Evolutionary conservation across 1,284 basidiomycete species (phyloP), one percentile per base, ranked within the genome.

Genomic region (Thelephora terrestris): DNA sequence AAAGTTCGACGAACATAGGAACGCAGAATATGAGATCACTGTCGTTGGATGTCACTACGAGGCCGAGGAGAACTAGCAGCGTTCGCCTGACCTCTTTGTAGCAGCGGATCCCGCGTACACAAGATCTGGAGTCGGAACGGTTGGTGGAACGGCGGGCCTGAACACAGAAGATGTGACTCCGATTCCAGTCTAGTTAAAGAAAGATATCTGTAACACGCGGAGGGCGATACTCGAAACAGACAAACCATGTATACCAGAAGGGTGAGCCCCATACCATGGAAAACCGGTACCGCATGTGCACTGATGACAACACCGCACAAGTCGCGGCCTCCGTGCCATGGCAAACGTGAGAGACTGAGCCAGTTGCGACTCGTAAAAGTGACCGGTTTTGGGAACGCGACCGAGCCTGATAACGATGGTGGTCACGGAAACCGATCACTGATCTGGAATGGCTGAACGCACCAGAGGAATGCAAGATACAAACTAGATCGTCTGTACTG

Each of bases 381-480:
- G 18, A 60, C 54, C 2, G 58, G 58, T 43, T 62, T 62, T 4
- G 60, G 59, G 42, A 57, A 58, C 2, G 60, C 55, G 4, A 58
- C 58, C 3, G 60, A 59, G 6, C 60, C 60, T 61, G 39, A 3
- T 21, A 47, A 23, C 6, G 24, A 34, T n/a, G 5, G 21, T 5
- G n/a, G 7, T 14, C 10, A 42, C 21, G 5, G 21, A 23, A 10
- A 39, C 25, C 29, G 29, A 32, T 42, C 12, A 6, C 20, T 2
- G 39, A 42, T 20, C 23, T n/a, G 6, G 14, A 21, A 18, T 20
- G 32, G 20, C 3, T 37, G 2, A n/a, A 55, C 59, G 20, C 40
- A 65, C 64, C 64, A 7, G 64, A 65, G 16, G 64, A 64, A 47
- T 66, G 64, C 38, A 64, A 49, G 40, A 65, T 59, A 17, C 63